Evolutionary conservation across 805 yeast genomes (phyloP), one percentile per base, ranked within the genome.

Genomic region (Scheffersomyces stipitis): DNA sequence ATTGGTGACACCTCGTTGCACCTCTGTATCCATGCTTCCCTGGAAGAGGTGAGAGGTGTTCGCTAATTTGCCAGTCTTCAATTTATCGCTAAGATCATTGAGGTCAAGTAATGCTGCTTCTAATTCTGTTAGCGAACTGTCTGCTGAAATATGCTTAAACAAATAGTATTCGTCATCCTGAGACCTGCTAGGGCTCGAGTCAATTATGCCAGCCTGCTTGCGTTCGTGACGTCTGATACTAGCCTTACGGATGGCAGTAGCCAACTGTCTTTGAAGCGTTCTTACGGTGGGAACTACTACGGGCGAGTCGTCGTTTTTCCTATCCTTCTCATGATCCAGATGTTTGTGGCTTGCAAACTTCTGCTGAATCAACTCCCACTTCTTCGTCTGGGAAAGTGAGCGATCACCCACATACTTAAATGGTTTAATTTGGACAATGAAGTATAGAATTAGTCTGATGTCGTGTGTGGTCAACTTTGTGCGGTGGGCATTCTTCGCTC

Each of bases 381-480:
- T 64, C 37, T 51, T 53, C 9, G 66, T 60, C 41, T 64, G 69
- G 22, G 55, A 49, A 17, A 58, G 36, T 12, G 54, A 46, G 24
- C 67, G 41, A 34, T 64, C 64, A 6, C 69, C 69, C 15, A 62
- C 52, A 38, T 62, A 64, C 39, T 63, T 62, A 48, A 64, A 64
- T 3, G 69, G 69, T 36, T 62, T 62, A 23, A 60, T 50, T 18
- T 51, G 45, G 16, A 54, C 44, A 12, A 60, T 64, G 23, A 62
- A 42, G 31, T 51, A 58, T n/a, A 62, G 41, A 5, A 64, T 60
- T 5, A 63, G 44, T 37, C 45, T 49, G 12, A 63, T 56, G 32
- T 64, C 68, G 23, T 48, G 48, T 13, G 41, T 33, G 8, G 59
- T 48, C 28, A 64, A 44, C 42, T 60, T 62, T 0, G 60, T 44